phyloP scores from a whole-genome alignment of 306 rosid genomes.

The Dalbergia cultrata region DNA sequence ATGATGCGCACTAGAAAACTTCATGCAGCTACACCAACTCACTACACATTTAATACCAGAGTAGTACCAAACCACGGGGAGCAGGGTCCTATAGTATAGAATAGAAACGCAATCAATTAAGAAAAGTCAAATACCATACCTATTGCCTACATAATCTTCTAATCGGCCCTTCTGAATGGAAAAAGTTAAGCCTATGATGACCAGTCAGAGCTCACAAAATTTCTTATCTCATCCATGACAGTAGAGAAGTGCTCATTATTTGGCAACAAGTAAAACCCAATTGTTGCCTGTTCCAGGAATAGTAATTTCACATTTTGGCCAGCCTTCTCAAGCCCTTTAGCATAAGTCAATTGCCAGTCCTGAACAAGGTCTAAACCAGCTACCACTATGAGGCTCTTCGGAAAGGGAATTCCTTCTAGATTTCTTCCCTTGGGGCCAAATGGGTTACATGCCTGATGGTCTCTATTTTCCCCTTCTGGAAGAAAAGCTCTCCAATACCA shows the following conservation, averaged over 20 bases:
- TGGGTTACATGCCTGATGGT: constrained; percentile 95
- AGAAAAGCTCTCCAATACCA: constrained; percentile 99
- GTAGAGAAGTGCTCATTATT: constrained; percentile 84
- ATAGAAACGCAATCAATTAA: constrained; percentile 55
- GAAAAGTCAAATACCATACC: constrained; percentile 64
- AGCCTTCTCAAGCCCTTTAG: constrained; percentile 80
- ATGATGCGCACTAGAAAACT: constrained; percentile 53
- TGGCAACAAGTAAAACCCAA: constrained; percentile 94
- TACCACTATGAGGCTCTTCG: constrained; percentile 95
- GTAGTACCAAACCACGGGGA: constrained; percentile 52
- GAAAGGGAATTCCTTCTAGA: constrained; percentile 73
- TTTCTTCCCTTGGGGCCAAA: constrained; percentile 81
- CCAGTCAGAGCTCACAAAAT: constrained; percentile 76
- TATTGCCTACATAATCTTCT: constrained; percentile 75
- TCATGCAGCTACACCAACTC: constrained; percentile 60
- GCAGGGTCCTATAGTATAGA: constrained; percentile 57
- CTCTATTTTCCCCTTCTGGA: constrained; percentile 95
- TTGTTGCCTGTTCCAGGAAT: constrained; percentile 84
- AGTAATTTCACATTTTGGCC: constrained; percentile 74
- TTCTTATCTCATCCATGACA: constrained; percentile 91
- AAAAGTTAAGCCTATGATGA: constrained; percentile 70
- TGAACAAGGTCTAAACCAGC: constrained; percentile 96
- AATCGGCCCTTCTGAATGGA: constrained; percentile 60
- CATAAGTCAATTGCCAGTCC: constrained; percentile 97
- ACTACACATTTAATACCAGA: constrained; percentile 48